Evolutionary conservation across 176 grass and related monocot species (phyloP).

Genomic region (Thalia dealbata): DNA sequence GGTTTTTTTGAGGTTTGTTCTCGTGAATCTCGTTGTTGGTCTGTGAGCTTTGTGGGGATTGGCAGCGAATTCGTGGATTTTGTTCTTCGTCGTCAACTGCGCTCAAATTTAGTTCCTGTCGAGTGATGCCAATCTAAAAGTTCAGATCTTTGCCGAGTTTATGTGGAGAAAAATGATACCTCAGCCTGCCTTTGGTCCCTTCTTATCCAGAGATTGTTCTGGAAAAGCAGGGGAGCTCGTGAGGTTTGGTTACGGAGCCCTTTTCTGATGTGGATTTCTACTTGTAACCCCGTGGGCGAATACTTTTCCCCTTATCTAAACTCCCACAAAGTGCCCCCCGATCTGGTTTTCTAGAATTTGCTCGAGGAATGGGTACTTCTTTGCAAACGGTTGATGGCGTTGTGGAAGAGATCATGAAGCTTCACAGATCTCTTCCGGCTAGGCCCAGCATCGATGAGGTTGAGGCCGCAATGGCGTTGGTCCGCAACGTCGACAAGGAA

Average conservation of each 20-base stretch:
- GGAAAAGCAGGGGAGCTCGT: slow-evolving; percentile 41
- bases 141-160: slow-evolving; percentile 19
- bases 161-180: slow-evolving; percentile 27
- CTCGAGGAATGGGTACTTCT: slow-evolving; percentile 31
- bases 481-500: slow-evolving; percentile 60
- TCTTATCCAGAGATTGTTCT: slow-evolving; percentile 48
- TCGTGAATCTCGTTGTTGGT: background rate
- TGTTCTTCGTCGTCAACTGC: background rate
- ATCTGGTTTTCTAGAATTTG: slow-evolving; percentile 7
- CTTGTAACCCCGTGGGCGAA: slow-evolving; percentile 13
- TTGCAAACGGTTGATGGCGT: slow-evolving; percentile 60
- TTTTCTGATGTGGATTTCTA: slow-evolving; percentile 18
- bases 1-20: background rate
- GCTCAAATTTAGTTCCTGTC: slow-evolving; percentile 1
- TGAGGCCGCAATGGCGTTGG: slow-evolving; percentile 68
- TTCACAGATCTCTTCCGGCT: slow-evolving; percentile 62
- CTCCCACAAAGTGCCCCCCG: background rate
- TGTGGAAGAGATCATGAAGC: slow-evolving; percentile 74
- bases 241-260: slow-evolving; percentile 51
- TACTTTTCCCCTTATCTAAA: slow-evolving; percentile 5
- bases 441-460: slow-evolving; percentile 66
- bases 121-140: slow-evolving; percentile 1
- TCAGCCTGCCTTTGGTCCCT: slow-evolving; percentile 13
- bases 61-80: background rate
- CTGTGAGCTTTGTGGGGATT: background rate